Evolutionary conservation across 2,329 filamentous ascomycete genomes (phyloP), one percentile per base, ranked within the genome.

Genomic region (Fusarium nematophilum): DNA sequence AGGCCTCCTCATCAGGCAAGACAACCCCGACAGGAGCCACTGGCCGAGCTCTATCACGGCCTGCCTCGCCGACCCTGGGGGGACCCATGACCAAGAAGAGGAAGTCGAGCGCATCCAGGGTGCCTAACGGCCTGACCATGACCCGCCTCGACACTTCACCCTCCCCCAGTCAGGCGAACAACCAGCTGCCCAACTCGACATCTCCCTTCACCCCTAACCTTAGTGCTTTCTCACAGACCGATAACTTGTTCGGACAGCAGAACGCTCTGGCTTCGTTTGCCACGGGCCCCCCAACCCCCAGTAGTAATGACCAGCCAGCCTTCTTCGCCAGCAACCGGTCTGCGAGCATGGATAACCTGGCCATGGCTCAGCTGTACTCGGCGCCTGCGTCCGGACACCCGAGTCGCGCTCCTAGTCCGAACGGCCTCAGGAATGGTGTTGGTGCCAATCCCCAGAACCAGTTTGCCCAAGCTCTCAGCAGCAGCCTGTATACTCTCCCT

Each of bases 351-450:
- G 90, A 92, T 52, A 88, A 85, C 62, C 66, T 90, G 45, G 78
- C 82, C 6, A 82, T 89, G 69, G 80, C 86, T 27, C 86, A 86
- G 59, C 75, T 93, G 67, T 90, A 87, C 68, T 92, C 91, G 5
- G 87, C 90, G 3, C 89, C 91, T 4, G 82, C 83, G 29, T 93
- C 92, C 2, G 80, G 86, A 6, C 89, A 92, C 61, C 85, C 88
- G 4, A 96, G 92, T 72, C 87, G 92, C 46, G 89, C 90, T n/a
- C 85, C 89, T 1, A 93, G 90, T 64, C 92, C 92, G 1, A 86
- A 78, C 48, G 78, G 78, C 8, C 60, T 86, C 42, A 76, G 81
- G 43, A 81, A 79, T 55, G 69, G 82, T 62, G 68, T 83, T 51
- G 67, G 77, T 66, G 70, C 78, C 62, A 66, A 78, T 72, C 72